phyloP scores from a whole-genome alignment of 2,329 filamentous ascomycete species.

The Alternaria incomplexa region DNA sequence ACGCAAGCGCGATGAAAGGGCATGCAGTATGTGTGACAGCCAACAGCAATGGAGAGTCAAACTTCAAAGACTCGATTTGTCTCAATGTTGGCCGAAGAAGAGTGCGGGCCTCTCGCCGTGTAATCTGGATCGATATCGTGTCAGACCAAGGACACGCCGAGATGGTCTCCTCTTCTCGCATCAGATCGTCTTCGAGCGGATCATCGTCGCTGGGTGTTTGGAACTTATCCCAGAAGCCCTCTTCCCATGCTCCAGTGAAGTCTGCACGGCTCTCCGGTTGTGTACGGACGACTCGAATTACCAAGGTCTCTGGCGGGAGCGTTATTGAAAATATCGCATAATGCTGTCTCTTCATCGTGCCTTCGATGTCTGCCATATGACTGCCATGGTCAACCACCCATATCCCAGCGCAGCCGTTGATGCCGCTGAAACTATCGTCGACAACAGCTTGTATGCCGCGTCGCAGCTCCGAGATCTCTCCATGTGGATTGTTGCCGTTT shows the following conservation, averaged over 20 bases:
- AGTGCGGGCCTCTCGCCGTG: conserved; percentile 29
- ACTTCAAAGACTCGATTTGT: conserved; percentile 21
- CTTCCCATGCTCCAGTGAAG: conserved; percentile 30
- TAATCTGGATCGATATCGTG: conserved; percentile 39
- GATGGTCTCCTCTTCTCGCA: conserved; percentile 41
- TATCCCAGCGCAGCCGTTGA: conserved; percentile 43
- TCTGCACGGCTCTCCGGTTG: conserved; percentile 24
- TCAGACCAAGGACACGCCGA: conserved; percentile 31
- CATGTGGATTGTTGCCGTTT: conserved; percentile 53
- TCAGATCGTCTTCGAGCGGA: conserved; percentile 27
- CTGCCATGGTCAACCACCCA: conserved; percentile 47
- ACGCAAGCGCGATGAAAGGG: conserved; percentile 27
- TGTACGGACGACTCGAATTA: conserved; percentile 35
- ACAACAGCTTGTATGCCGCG: conserved; percentile 50
- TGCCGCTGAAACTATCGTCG: conserved; percentile 34
- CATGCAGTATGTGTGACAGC: conserved; percentile 23
- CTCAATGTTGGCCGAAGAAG: conserved; percentile 27
- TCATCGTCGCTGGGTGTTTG: conserved; percentile 32
- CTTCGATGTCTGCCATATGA: conserved; percentile 34
- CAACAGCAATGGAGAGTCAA: conserved; percentile 25
- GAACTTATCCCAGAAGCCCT: conserved; percentile 32
- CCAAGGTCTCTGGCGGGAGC: conserved; percentile 37
- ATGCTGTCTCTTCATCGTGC: conserved; percentile 32
- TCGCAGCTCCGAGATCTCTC: conserved; percentile 53
- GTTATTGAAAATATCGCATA: conserved; percentile 48